Evolutionary conservation across 73 alveolate genomes (phyloP).

Genomic region (Stentor roeselii): DNA sequence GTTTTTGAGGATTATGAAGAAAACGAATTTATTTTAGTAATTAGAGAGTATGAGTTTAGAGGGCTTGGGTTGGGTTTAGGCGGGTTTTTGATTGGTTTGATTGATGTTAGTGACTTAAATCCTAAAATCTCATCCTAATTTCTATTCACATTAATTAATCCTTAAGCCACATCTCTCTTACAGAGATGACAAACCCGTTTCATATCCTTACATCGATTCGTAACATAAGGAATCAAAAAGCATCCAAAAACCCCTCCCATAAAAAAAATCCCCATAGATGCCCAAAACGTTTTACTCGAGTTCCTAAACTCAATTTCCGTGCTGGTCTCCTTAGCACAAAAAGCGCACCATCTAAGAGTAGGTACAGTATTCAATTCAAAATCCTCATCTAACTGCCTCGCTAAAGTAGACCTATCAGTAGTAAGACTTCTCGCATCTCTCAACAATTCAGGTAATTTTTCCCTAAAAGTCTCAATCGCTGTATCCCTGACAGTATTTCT

Average conservation of each 20-base stretch:
- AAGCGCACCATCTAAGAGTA: constrained; percentile 15
- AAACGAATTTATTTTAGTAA: constrained; percentile 74
- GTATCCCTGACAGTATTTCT: background rate
- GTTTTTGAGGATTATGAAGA: constrained; percentile 83
- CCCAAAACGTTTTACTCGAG: background rate
- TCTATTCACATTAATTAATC: background rate
- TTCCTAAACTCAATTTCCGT: constrained; percentile 6
- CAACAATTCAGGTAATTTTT: background rate
- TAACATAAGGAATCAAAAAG: constrained; percentile 5
- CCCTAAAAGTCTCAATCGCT: background rate
- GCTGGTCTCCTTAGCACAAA: background rate
- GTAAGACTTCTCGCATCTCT: background rate
- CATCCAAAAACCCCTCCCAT: constrained; percentile 23
- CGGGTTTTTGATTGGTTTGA: too few relatives aligned
- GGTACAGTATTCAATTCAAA: background rate
- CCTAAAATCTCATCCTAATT: too few relatives aligned
- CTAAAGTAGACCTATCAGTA: background rate
- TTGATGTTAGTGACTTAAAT: too few relatives aligned
- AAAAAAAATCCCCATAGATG: background rate
- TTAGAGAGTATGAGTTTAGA: too few relatives aligned
- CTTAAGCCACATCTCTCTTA: background rate
- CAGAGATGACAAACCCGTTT: constrained; percentile 14
- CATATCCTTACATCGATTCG: constrained; percentile 14
- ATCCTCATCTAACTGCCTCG: background rate
- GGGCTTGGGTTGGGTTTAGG: too few relatives aligned